phyloP scores from a whole-genome alignment of 148 eudicot species.

The Chenopodium suecicum region DNA sequence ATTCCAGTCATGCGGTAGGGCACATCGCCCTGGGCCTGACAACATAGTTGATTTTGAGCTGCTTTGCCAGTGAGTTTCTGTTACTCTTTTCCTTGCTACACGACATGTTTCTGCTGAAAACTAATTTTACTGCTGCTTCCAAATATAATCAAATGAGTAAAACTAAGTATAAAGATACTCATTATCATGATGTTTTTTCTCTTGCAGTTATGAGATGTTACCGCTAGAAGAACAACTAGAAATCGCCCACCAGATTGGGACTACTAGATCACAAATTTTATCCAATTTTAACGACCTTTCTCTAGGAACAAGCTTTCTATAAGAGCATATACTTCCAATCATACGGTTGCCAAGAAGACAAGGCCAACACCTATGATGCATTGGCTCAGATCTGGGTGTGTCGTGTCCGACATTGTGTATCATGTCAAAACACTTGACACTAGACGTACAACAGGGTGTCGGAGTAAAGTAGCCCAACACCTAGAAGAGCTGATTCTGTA shows the following conservation, averaged over 20 bases:
- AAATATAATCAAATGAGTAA: no score
- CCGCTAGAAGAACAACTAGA: conserved; percentile 88
- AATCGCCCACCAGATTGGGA: conserved; percentile 89
- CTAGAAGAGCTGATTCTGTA: neutral
- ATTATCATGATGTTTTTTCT: neutral
- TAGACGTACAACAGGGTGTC: no score
- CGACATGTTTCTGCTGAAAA: neutral
- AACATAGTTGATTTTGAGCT: conserved; percentile 91
- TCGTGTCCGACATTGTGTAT: no score
- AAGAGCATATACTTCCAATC: conserved; percentile 16
- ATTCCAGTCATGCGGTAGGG: conserved; percentile 81
- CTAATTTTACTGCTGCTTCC: neutral
- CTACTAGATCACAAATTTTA: conserved; percentile 76
- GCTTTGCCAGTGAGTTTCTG: conserved; percentile 69
- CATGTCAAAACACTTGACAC: no score
- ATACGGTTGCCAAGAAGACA: neutral
- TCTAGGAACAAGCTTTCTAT: conserved; percentile 89
- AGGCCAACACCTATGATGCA: no score
- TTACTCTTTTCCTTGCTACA: neutral
- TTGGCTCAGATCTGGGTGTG: no score
- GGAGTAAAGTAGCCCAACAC: neutral
- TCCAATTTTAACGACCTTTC: conserved; percentile 84
- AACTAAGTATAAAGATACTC: neutral
- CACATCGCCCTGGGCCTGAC: conserved; percentile 96
- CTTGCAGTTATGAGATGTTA: conserved; percentile 82